These are phyloP conservation scores for Cercospora brassicicola DNA, from an alignment of 2,329 filamentous ascomycete genomes.

Conservation along the genomic window DNA sequence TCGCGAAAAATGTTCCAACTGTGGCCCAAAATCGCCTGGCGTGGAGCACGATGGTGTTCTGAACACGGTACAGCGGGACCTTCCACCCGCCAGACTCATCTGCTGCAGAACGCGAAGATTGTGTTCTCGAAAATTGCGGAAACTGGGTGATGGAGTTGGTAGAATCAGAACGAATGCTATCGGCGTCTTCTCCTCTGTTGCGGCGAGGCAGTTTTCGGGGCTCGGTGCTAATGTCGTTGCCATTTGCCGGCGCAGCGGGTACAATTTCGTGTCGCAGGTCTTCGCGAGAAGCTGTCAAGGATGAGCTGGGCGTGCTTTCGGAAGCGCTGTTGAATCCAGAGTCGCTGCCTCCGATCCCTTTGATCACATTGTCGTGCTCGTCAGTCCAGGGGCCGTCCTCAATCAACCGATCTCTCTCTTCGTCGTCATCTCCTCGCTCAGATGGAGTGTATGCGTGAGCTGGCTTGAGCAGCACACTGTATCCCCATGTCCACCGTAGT, in stretches of 20 bases:
- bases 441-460: constrained; percentile 71
- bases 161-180: constrained; percentile 38
- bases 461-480: constrained; percentile 88
- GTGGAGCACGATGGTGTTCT: constrained; percentile 24
- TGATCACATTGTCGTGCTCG: constrained; percentile 39
- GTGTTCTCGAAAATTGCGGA: constrained; percentile 38
- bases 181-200: constrained; percentile 16
- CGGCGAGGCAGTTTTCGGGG: constrained; percentile 42
- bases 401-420: constrained; percentile 41
- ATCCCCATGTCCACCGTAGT: constrained; percentile 97
- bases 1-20: constrained; percentile 38
- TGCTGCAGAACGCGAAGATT: constrained; percentile 16
- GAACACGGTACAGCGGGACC: constrained; percentile 28
- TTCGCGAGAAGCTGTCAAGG: constrained; percentile 15
- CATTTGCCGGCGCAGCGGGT: constrained; percentile 50
- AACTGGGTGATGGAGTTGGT: constrained; percentile 57
- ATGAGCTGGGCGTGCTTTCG: constrained; percentile 44
- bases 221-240: constrained; percentile 46
- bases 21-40: constrained; percentile 31
- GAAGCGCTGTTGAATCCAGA: constrained; percentile 52
- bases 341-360: constrained; percentile 30
- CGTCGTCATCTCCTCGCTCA: constrained; percentile 57
- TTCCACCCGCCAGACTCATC: constrained; percentile 26
- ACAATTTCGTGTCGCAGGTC: constrained; percentile 26
- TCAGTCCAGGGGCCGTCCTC: constrained; percentile 59